These are phyloP conservation scores for Stachybotrys chlorohalonatus DNA, from an alignment of 2,329 filamentous ascomycete species.

Conservation along the genomic window DNA sequence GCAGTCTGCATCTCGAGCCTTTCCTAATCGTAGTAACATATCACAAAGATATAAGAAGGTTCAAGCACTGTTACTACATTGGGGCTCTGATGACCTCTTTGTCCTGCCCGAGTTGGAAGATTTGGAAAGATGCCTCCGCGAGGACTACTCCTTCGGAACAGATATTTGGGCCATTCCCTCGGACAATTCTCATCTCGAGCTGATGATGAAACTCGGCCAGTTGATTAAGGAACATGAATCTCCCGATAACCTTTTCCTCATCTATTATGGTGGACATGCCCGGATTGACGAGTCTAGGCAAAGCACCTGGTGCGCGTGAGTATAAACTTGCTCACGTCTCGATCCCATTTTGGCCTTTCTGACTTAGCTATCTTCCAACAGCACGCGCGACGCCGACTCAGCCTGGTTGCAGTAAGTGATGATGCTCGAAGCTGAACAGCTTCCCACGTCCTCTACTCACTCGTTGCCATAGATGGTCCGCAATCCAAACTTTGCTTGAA, in stretches of 20 bases:
- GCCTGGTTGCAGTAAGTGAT: conserved; percentile 44
- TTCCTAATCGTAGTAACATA: conserved; percentile 44
- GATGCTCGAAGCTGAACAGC: too few species aligned
- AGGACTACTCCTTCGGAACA: conserved; percentile 47
- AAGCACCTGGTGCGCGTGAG: conserved; percentile 52
- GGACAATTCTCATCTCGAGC: conserved; percentile 47
- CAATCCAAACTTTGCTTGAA: conserved; percentile 50
- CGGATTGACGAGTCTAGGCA: conserved; percentile 50
- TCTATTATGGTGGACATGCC: conserved; percentile 53
- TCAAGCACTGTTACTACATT: conserved; percentile 45
- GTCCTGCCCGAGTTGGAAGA: conserved; percentile 50
- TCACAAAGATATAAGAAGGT: conserved; percentile 48
- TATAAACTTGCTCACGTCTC: conserved; percentile 7
- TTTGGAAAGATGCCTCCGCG: conserved; percentile 42
- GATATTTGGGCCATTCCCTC: conserved; percentile 50
- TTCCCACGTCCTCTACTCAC: not conserved
- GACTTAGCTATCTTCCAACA: conserved; percentile 8
- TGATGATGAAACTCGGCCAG: conserved; percentile 47
- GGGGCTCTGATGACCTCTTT: conserved; percentile 49
- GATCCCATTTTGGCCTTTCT: not conserved
- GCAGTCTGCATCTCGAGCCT: conserved; percentile 45
- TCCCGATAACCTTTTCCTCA: conserved; percentile 44
- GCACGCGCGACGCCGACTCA: conserved; percentile 40
- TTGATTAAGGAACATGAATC: conserved; percentile 49
- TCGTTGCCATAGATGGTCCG: conserved; percentile 38